Evolutionary conservation across 768 basidiomycete genomes (phyloP), one percentile per base, ranked within the genome.

Genomic region (Daedaleopsis sinensis): DNA sequence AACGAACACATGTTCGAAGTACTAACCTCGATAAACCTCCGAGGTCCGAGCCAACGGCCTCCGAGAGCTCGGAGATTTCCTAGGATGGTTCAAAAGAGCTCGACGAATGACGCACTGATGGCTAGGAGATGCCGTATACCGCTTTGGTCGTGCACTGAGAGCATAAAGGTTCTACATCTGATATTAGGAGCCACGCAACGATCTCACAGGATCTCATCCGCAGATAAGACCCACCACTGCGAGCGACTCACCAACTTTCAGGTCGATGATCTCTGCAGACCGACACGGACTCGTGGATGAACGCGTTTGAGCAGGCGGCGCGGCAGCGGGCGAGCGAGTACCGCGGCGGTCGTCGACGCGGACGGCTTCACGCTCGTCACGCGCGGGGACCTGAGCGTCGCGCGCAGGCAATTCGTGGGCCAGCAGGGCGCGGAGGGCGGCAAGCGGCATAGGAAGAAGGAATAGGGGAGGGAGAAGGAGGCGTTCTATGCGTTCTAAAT

Each of bases 401-500:
- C 85, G 11, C 83, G 78, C 72, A 91, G 90, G 72, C 76, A 77
- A 68, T 88, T 79, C 66, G 75, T 80, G 71, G 60, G 88, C 86
- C 7, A 96, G 80, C 6, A 91, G 83, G 0, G 94, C 94, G 10
- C 94, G 85, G 18, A 85, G 75, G 0, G 88, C 72, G 1, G 81
- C 77, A 70, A 94, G 87, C 12, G 83, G 77, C 1, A 77, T 64
- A 84, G 82, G 75, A 86, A 83, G 72, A 79, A 80, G 65, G 85
- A 86, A 72, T 87, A 90, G 74, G 90, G 87, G 70, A 84, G 82
- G 50, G 80, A 81, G 63, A 77, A 78, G 70, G 70, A 75, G 13
- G 82, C 82, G 4, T 96, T 97, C 71, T 96, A 98, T 73, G 88
- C 86, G 24, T 96, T 95, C 82, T 93, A 97, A 74, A 86, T 88